Evolutionary conservation across 2,329 filamentous ascomycete genomes (phyloP).

Genomic region (Diaporthe australafricana): DNA sequence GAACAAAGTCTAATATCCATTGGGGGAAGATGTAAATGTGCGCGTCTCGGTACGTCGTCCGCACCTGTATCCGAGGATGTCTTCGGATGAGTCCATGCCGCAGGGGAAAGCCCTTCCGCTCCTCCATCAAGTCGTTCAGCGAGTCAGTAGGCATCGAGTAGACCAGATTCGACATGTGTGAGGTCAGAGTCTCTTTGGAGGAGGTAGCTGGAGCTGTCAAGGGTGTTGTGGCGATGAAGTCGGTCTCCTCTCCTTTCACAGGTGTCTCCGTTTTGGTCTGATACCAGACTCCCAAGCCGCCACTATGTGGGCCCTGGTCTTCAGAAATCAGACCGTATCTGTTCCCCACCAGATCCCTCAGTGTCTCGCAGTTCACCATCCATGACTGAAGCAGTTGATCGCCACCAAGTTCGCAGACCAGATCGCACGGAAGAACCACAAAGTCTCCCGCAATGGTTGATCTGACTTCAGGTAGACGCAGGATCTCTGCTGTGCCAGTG

Average conservation of each 20-base stretch:
- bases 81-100: slow-evolving; percentile 81
- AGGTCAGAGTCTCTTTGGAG: slow-evolving; percentile 73
- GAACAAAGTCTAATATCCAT: slow-evolving; percentile 89
- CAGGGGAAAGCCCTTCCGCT: slow-evolving; percentile 78
- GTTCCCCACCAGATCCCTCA: slow-evolving; percentile 70
- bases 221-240: slow-evolving; percentile 86
- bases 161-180: slow-evolving; percentile 81
- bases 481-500: slow-evolving; percentile 88
- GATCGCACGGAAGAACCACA: slow-evolving; percentile 89
- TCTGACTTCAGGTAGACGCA: slow-evolving; percentile 85
- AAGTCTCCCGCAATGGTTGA: slow-evolving; percentile 87
- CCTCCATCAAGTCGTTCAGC: slow-evolving; percentile 83
- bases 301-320: slow-evolving; percentile 64
- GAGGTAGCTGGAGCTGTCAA: slow-evolving; percentile 70
- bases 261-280: slow-evolving; percentile 81
- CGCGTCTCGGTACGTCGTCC: slow-evolving; percentile 87
- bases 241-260: slow-evolving; percentile 91
- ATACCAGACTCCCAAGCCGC: slow-evolving; percentile 92
- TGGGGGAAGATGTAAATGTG: slow-evolving; percentile 95
- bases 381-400: slow-evolving; percentile 88
- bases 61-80: slow-evolving; percentile 81
- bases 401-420: slow-evolving; percentile 90
- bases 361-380: slow-evolving; percentile 85
- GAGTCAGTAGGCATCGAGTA: slow-evolving; percentile 90
- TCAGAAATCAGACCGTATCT: slow-evolving; percentile 43